Conservation (phyloP, 2,329 filamentous ascomycete species). For the Talaromyces sp. region DNA sequence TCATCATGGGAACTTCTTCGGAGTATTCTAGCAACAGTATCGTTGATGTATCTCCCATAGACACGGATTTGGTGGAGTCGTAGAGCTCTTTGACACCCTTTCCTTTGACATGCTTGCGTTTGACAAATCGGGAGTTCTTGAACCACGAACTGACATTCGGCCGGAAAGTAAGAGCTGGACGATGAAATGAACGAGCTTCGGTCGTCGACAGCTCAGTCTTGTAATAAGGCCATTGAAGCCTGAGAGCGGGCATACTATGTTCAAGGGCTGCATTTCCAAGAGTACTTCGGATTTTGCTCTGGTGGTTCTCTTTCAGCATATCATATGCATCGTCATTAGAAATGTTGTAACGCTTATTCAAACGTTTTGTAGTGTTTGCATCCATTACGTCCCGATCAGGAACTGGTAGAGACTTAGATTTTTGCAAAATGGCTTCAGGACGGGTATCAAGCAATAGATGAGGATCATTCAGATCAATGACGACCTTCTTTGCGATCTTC, state of each 20-base stretch:
- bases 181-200: slow-evolving; percentile 77
- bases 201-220: slow-evolving; percentile 72
- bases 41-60: slow-evolving; percentile 81
- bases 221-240: slow-evolving; percentile 94
- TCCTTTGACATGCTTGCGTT: slow-evolving; percentile 77
- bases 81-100: slow-evolving; percentile 76
- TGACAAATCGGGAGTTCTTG: slow-evolving; percentile 66
- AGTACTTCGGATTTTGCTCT: slow-evolving; percentile 90
- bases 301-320: slow-evolving; percentile 90
- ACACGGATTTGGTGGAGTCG: slow-evolving; percentile 73
- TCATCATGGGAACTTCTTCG: slow-evolving; percentile 83
- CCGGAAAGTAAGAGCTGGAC: slow-evolving; percentile 71
- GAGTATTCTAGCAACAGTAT: slow-evolving; percentile 91
- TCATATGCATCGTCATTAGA: slow-evolving; percentile 97
- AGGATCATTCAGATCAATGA: slow-evolving; percentile 83
- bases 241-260: slow-evolving; percentile 86
- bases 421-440: slow-evolving; percentile 58
- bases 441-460: slow-evolving; percentile 78
- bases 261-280: slow-evolving; percentile 90
- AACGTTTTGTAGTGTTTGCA: slow-evolving; percentile 67
- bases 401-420: slow-evolving; percentile 35
- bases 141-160: slow-evolving; percentile 68
- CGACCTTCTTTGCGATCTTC: slow-evolving; percentile 71
- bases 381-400: slow-evolving; percentile 56
- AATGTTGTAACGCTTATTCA: slow-evolving; percentile 84